A percentile compares a stretch with the other conserved stretches of the same genome.
Evolutionary conservation across 2,329 filamentous ascomycete genomes (phyloP).

Genomic region (Chaetomium sp.): DNA sequence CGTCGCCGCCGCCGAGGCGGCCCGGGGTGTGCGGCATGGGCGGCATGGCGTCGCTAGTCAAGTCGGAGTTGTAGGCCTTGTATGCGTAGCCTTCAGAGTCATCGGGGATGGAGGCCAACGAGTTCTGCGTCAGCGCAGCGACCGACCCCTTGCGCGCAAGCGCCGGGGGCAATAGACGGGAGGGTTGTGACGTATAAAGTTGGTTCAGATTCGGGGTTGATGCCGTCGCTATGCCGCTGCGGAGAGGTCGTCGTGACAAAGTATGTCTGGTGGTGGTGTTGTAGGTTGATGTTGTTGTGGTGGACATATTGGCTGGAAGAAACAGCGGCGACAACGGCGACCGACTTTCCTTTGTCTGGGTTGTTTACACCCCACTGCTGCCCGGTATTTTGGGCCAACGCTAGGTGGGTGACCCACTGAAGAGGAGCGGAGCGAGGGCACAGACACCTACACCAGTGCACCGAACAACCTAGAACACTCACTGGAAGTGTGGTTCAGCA

Average conservation of each 20-base stretch:
- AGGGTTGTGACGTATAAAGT: constrained; percentile 32
- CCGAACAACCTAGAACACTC: not conserved
- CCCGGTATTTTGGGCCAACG: not conserved
- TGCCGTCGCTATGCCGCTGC: constrained; percentile 48
- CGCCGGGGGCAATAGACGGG: constrained; percentile 49
- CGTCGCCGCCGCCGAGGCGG: constrained; percentile 49
- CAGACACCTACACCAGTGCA: not conserved
- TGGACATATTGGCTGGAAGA: constrained; percentile 38
- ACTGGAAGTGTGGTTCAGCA: not conserved
- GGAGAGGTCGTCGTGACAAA: constrained; percentile 49
- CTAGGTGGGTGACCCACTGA: constrained; percentile 15
- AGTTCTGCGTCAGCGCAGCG: constrained; percentile 66
- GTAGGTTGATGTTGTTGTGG: constrained; percentile 42
- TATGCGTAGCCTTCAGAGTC: constrained; percentile 64
- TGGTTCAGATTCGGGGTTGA: constrained; percentile 41
- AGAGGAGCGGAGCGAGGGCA: constrained; percentile 6
- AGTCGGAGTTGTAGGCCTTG: constrained; percentile 48
- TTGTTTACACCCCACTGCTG: constrained; percentile 34
- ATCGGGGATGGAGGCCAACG: constrained; percentile 67
- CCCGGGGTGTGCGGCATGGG: constrained; percentile 56
- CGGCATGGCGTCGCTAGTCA: constrained; percentile 53
- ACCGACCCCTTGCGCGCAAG: constrained; percentile 72
- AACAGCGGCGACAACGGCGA: constrained; percentile 26
- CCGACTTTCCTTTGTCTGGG: constrained; percentile 23
- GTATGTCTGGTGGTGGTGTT: constrained; percentile 40